Conservation (phyloP, 371 early-diverging fungal species). For the Mortierella sp. region DNA sequence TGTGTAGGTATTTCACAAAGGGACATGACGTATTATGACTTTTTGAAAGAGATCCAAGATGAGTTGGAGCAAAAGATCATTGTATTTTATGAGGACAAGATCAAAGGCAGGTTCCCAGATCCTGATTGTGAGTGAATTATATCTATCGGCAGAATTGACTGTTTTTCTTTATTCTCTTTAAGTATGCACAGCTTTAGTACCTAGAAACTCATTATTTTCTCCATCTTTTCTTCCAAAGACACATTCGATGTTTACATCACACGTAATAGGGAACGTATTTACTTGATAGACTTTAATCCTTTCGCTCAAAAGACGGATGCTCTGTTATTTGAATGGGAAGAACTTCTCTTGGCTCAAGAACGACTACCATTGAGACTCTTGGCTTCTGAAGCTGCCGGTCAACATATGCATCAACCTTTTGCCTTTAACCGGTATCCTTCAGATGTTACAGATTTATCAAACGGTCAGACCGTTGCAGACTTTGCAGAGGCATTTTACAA, state of each 20-base stretch:
- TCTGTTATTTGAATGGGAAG: slow-evolving; percentile 84
- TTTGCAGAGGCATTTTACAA: slow-evolving; percentile 77
- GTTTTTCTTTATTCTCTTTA: background rate
- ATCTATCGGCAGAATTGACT: background rate
- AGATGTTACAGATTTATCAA: slow-evolving; percentile 83
- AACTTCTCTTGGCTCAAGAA: slow-evolving; percentile 63
- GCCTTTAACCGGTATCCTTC: slow-evolving; percentile 78
- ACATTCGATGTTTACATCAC: slow-evolving; percentile 91
- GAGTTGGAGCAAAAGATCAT: slow-evolving; percentile 70
- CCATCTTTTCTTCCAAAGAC: slow-evolving; percentile 59
- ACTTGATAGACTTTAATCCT: slow-evolving; percentile 92
- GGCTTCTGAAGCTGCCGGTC: slow-evolving; percentile 64
- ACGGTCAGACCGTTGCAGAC: slow-evolving; percentile 77
- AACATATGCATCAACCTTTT: slow-evolving; percentile 60
- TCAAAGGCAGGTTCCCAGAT: slow-evolving; percentile 71
- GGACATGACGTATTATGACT: slow-evolving; percentile 82
- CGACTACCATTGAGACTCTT: slow-evolving; percentile 61
- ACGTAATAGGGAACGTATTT: slow-evolving; percentile 67
- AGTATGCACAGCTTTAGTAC: no score
- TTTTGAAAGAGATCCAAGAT: slow-evolving; percentile 69
- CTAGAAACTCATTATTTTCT: no score
- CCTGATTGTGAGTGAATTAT: slow-evolving; percentile 44
- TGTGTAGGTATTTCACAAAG: slow-evolving; percentile 76
- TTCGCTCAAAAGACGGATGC: slow-evolving; percentile 83
- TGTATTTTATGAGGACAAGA: slow-evolving; percentile 73